Conservation (phyloP, 129 eudicot species). For the Tagetes erecta region DNA sequence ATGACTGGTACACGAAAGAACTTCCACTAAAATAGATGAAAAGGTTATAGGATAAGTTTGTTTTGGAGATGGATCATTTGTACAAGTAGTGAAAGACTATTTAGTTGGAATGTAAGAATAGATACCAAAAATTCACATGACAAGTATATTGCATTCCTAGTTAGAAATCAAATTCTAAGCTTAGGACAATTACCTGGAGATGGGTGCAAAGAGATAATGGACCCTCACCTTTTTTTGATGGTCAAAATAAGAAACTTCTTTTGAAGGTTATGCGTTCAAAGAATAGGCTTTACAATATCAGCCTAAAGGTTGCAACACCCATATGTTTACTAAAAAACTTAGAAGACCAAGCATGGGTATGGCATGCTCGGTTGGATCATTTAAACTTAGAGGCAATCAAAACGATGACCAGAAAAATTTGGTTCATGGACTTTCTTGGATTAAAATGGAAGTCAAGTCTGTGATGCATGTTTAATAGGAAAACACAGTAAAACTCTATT, state of each 20-base stretch:
- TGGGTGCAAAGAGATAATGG: neutral
- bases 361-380: slow-evolving; percentile 1
- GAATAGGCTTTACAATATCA: neutral
- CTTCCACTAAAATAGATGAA: neutral
- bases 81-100: neutral
- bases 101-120: neutral
- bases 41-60: neutral
- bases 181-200: neutral
- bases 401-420: neutral
- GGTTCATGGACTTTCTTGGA: neutral
- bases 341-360: neutral
- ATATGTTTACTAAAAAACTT: neutral
- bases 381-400: neutral
- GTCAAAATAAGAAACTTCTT: neutral
- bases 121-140: neutral
- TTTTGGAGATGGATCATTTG: neutral
- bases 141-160: neutral
- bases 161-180: neutral
- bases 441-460: neutral
- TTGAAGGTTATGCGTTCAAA: neutral
- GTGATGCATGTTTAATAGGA: neutral
- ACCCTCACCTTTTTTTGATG: neutral
- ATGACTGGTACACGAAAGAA: neutral
- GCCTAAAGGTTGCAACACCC: neutral
- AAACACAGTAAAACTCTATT: slow-evolving; percentile 8